Base-by-base conservation (phyloP, 2,329 filamentous ascomycete species). In the Xylariales sp. region DNA sequence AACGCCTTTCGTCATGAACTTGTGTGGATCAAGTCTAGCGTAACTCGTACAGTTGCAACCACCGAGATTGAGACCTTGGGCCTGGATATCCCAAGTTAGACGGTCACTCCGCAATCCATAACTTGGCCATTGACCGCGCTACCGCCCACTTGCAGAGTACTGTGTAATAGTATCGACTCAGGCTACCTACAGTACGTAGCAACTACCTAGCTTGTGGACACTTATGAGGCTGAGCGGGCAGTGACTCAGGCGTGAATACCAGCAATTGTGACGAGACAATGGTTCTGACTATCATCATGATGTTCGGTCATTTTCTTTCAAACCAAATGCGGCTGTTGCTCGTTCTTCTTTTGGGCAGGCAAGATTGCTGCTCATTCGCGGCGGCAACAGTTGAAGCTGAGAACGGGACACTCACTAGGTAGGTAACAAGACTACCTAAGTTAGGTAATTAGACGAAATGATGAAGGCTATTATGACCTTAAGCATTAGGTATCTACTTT, bases 191-290 rank as follows among this genome's bases (percentile, higher is more conserved):
- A n/a, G n/a, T n/a, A n/a, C n/a, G n/a, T n/a, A n/a, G n/a, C n/a
- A n/a, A n/a, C n/a, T n/a, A n/a, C n/a, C n/a, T n/a, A n/a, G 29
- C 31, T 16, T 39, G 36, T 24, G 36, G 36, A 39, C 21, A 14
- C 24, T 12, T 12, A 27, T n/a, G 36, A 39, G 36, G 36, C 36
- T 39, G 36, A 39, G 36, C n/a, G n/a, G n/a, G n/a, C n/a, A n/a
- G n/a, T n/a, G n/a, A n/a, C n/a, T n/a, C 27, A 38, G 21, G 9
- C 24, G n/a, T n/a, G 22, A 27, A 38, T 21, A 14, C 28, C 35
- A 38, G 22, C 22, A 38, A 38, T 29, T 39, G 31, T 27, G 36
- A 31, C 35, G 22, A n/a, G 35, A 21, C 16, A 27, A 24, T 21
- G 15, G 28, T 38, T 36, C 15, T 24, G 18, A 39, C 12, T 28